Evolutionary conservation across 768 basidiomycete species (phyloP).

Genomic region (Termitomyces heimii): DNA sequence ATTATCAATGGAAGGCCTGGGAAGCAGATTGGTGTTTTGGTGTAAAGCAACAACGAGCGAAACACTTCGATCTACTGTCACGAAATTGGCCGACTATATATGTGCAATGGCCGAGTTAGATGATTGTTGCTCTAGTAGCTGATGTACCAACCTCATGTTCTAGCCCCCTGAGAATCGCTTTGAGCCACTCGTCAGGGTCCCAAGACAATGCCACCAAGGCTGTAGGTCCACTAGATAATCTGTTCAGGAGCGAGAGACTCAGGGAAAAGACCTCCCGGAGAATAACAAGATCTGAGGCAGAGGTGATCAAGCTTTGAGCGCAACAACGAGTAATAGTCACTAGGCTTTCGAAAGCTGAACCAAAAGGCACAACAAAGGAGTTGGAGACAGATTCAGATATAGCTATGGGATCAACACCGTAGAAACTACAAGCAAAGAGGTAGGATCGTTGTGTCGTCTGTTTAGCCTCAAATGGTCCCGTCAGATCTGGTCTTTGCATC

Average conservation of each 20-base stretch:
- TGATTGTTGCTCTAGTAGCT: constrained; percentile 1
- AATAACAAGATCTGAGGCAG: constrained; percentile 21
- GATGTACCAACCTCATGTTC: constrained; percentile 44
- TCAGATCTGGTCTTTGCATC: constrained; percentile 42
- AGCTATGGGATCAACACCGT: constrained; percentile 34
- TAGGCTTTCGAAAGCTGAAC: constrained; percentile 51
- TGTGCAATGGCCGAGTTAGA: constrained; percentile 2
- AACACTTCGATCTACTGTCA: constrained; percentile 58
- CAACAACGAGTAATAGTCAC: constrained; percentile 40
- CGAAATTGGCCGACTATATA: constrained; percentile 61
- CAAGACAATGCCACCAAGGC: constrained; percentile 40
- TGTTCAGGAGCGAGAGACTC: constrained; percentile 44
- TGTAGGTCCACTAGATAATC: constrained; percentile 40
- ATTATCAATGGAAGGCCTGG: constrained; percentile 49
- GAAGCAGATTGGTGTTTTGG: constrained; percentile 41
- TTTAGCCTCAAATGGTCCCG: constrained; percentile 26
- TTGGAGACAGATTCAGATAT: constrained; percentile 14
- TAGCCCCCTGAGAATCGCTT: constrained; percentile 44
- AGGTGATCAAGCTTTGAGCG: constrained; percentile 29
- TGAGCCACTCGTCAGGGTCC: constrained; percentile 63
- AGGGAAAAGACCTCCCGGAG: constrained; percentile 49
- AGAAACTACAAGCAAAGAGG: constrained; percentile 57
- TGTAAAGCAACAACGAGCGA: constrained; percentile 52
- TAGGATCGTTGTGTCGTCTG: constrained; percentile 34
- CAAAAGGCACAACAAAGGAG: constrained; percentile 42